Evolutionary conservation across 106 monocot species (phyloP), one percentile per base, ranked within the genome.

Genomic region (Dendrobium catenatum): DNA sequence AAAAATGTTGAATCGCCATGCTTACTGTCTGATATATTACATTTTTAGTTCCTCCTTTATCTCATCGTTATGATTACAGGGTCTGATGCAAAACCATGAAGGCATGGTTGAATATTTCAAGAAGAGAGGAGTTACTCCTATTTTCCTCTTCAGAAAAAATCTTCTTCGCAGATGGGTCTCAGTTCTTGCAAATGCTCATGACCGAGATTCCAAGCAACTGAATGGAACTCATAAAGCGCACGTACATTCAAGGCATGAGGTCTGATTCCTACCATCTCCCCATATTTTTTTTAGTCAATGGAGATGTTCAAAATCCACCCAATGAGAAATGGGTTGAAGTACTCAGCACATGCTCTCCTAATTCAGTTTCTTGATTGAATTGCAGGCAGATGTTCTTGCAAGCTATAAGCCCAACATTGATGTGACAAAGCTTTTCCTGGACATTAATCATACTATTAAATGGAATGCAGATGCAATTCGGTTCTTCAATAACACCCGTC

Each of bases 351-450:
- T 42, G 66, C 11, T 74, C 76, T 73, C 19, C 42, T 75, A n/a
- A 75, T 44, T 43, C 29, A 17, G 72, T 72, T 72, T 72, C 72
- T 44, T 29, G 0, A 46, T 86, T 9, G 42, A 10, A 17, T 80
- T 80, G 54, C 90, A 94, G 96, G 96, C 96, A 44, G 81, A 86
- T 76, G 59, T 97, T 27, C 91, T 97, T 47, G 96, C 96, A 31
- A 82, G 76, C 55, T 94, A 89, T 55, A 94, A 87, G 81, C 96
- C 96, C 13, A 85, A 26, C 9, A 84, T 94, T 73, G 85, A 97
- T 82, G 73, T 79, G 2, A 75, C 75, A 6, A 61, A 67, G 22
- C 74, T 97, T 55, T 76, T 94, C 51, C 59, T 81, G n/a, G 84
- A 88, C 33, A 77, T 97, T 27, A 87, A 86, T 20, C 59, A 78